Conservation (phyloP, 108 stramenopile genomes). For the Nitzschia sp. region DNA sequence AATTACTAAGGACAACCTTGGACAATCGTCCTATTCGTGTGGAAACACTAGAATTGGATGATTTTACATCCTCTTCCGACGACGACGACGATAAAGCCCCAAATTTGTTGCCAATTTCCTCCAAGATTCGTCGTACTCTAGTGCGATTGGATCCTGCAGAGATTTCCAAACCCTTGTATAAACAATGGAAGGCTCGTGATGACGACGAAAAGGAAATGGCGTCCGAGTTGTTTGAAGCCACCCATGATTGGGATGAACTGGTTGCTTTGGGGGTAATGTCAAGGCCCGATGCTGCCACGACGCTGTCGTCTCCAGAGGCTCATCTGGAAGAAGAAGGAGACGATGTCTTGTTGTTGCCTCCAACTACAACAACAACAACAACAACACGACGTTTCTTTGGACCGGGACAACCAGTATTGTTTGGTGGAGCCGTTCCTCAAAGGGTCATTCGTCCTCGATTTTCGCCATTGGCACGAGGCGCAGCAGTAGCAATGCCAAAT, state of each 20-base stretch:
- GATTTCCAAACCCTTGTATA: not conserved
- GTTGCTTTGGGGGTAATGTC: not conserved
- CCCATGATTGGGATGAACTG: not conserved
- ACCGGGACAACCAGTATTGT: not conserved
- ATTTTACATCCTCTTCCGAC: not conserved
- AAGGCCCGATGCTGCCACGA: not conserved
- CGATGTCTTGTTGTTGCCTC: not conserved
- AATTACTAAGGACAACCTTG: not conserved
- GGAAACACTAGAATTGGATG: not conserved
- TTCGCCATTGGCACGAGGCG: not conserved
- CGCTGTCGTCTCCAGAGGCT: not conserved
- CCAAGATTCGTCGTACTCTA: not conserved
- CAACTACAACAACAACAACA: not conserved
- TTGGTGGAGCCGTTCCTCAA: conserved; percentile 2
- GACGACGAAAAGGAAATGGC: not conserved
- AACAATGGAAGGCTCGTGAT: not conserved
- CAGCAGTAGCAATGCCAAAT: not conserved
- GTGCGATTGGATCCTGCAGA: not conserved
- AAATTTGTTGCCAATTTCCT: not conserved
- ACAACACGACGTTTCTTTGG: not conserved
- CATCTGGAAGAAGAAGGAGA: not conserved
- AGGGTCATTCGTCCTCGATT: not conserved
- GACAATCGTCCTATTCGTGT: not conserved
- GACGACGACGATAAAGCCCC: not conserved
- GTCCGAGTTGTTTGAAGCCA: not conserved